These are phyloP conservation scores for Gymnopus androsaceus DNA, from an alignment of 1,284 basidiomycete species.

Conservation along the genomic window DNA sequence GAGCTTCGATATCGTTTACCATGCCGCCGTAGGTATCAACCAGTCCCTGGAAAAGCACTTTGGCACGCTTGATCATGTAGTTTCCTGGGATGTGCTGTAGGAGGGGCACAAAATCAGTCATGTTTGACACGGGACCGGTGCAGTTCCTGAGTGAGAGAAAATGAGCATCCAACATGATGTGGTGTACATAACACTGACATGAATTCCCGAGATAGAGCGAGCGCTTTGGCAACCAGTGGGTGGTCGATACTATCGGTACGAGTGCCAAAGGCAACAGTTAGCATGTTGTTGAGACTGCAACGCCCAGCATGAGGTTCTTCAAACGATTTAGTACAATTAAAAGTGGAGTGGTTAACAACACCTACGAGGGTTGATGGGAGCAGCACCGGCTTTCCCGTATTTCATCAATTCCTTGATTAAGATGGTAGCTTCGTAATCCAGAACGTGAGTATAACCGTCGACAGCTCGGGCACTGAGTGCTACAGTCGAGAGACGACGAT, in stretches of 20 bases:
- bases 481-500: slow-evolving; percentile 38
- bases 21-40: slow-evolving; percentile 35
- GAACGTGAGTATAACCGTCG: slow-evolving; percentile 31
- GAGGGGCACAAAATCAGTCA: slow-evolving; percentile 40
- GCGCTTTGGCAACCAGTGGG: slow-evolving; percentile 34
- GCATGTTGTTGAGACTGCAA: slow-evolving; percentile 34
- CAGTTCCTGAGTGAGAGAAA: slow-evolving; percentile 1
- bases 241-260: slow-evolving; percentile 34
- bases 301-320: not conserved
- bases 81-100: slow-evolving; percentile 39
- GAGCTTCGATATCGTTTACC: slow-evolving; percentile 28
- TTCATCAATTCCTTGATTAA: slow-evolving; percentile 37
- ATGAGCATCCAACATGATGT: slow-evolving; percentile 6
- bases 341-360: slow-evolving; percentile 34
- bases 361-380: slow-evolving; percentile 39
- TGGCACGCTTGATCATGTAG: slow-evolving; percentile 32
- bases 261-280: slow-evolving; percentile 37
- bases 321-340: slow-evolving; percentile 29
- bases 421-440: slow-evolving; percentile 39
- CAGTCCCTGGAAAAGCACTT: slow-evolving; percentile 36
- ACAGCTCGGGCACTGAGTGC: slow-evolving; percentile 36
- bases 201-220: slow-evolving; percentile 37
- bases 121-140: slow-evolving; percentile 41
- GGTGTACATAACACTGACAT: slow-evolving; percentile 30
- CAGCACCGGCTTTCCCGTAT: slow-evolving; percentile 29